A percentile compares a stretch with the other conserved stretches of the same genome.
Evolutionary conservation across 2,329 filamentous ascomycete species (phyloP).

Genomic region (Aaosphaeria pasadenensis): DNA sequence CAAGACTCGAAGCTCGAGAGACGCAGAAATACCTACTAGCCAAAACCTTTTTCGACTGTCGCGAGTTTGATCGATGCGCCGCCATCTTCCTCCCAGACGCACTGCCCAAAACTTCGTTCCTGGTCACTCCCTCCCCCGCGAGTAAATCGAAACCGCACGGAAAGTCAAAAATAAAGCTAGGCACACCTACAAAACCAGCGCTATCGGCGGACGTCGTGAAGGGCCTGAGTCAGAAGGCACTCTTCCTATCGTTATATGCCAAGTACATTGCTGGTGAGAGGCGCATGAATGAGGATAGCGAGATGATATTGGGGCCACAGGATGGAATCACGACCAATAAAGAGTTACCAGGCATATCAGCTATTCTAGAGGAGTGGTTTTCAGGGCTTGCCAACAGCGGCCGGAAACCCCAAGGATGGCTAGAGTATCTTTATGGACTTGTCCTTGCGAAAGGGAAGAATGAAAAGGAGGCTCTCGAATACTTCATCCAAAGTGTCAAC

Average conservation of each 20-base stretch:
- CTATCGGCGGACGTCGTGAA: constrained; percentile 38
- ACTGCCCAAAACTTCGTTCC: constrained; percentile 65
- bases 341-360: constrained; percentile 72
- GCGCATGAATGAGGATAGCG: constrained; percentile 90
- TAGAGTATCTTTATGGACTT: constrained; percentile 90
- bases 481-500: constrained; percentile 84
- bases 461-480: constrained; percentile 77
- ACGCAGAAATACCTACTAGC: constrained; percentile 82
- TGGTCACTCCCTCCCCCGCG: constrained; percentile 40
- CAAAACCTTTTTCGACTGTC: constrained; percentile 92
- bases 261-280: constrained; percentile 94
- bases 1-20: constrained; percentile 73
- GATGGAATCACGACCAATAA: constrained; percentile 85
- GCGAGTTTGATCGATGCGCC: constrained; percentile 90
- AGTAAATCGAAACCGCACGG: constrained; percentile 35
- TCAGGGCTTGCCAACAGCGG: constrained; percentile 56
- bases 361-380: constrained; percentile 80
- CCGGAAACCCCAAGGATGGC: constrained; percentile 78
- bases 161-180: constrained; percentile 60
- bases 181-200: constrained; percentile 36
- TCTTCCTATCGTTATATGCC: constrained; percentile 90
- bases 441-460: constrained; percentile 89
- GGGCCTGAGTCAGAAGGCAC: constrained; percentile 77
- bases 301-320: constrained; percentile 93
- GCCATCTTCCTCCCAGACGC: constrained; percentile 82